A percentile compares a stretch with the other conserved stretches of the same genome.
phyloP scores from a whole-genome alignment of 2,329 filamentous ascomycete genomes.

The Curvularia hawaiiensis region DNA sequence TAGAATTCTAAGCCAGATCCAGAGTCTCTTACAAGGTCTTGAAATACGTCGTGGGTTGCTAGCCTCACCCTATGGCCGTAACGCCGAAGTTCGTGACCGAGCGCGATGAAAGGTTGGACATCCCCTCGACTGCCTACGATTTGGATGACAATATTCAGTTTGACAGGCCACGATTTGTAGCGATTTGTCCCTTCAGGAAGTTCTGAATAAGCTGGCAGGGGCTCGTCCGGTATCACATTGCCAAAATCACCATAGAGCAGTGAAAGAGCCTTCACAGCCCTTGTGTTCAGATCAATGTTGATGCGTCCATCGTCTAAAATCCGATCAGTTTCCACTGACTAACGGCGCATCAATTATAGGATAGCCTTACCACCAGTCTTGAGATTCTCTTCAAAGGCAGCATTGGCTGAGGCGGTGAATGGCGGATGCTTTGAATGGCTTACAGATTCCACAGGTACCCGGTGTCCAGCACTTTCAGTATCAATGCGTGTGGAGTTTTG shows the following conservation, averaged over 20 bases:
- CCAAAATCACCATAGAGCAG: constrained; percentile 1
- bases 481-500: not conserved
- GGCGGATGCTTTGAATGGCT: not conserved
- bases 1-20: constrained; percentile 44
- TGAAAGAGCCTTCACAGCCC: constrained; percentile 3
- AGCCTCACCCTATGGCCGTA: constrained; percentile 37
- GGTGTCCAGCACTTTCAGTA: not conserved
- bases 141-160: constrained; percentile 61
- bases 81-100: constrained; percentile 55
- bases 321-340: not conserved
- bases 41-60: constrained; percentile 30
- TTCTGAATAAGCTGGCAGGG: constrained; percentile 1
- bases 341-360: not conserved
- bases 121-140: constrained; percentile 60
- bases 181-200: not conserved
- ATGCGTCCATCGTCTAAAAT: constrained; percentile 10
- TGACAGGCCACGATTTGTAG: not conserved
- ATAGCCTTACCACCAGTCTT: not conserved
- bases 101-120: constrained; percentile 64
- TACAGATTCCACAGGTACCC: not conserved
- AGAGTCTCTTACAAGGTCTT: constrained; percentile 20
- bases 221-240: not conserved
- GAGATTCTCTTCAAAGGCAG: not conserved
- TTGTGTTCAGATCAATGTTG: constrained; percentile 14
- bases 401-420: not conserved